Evolutionary conservation across 2,329 filamentous ascomycete species (phyloP), one percentile per base, ranked within the genome.

Genomic region (Penicillium sp.): DNA sequence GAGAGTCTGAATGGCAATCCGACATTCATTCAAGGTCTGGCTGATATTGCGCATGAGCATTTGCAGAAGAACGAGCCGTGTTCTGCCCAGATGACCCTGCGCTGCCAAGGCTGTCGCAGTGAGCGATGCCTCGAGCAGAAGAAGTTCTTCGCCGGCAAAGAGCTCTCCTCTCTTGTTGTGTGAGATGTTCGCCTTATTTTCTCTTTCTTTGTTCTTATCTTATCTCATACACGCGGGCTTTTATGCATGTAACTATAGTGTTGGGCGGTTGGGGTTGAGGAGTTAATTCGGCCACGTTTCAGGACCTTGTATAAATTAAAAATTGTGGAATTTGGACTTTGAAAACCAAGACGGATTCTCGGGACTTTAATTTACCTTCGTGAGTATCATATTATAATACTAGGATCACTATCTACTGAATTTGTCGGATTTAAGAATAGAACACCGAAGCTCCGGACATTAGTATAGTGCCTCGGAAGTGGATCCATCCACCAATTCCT

Each of bases 41-140:
- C 93, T 11, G 88, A 96, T 69, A 85, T 99, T 65, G 95, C 93
- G 8, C 89, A 90, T 70, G 76, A 80, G 16, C 96, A 99, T 77
- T 77, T 99, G 52, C 80, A 86, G 51, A 87, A 85, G 60, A 89
- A 89, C 5, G 73, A 82, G 49, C 79, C 78, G n/a, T 93, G 90
- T 73, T 96, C 90, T 29, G 80, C 80, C 55, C 95, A 98, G 77
- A 92, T 99, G 90, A 86, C 86, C 9, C 77, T 99, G 65, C 86
- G 95, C 66, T 99, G 95, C 77, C 95, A 96, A 2, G 93, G 90
- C 6, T 99, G 95, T 78, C 93, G 86, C 76, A 98, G 90, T 71
- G 91, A 96, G 69, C 85, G 88, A 67, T 99, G 95, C 75, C 75
- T 88, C 53, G 91, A 93, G 75, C 75, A 79, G 64, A 88, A 88